Evolutionary conservation across 768 basidiomycete species (phyloP).

Genomic region (Lentinula raphanica): DNA sequence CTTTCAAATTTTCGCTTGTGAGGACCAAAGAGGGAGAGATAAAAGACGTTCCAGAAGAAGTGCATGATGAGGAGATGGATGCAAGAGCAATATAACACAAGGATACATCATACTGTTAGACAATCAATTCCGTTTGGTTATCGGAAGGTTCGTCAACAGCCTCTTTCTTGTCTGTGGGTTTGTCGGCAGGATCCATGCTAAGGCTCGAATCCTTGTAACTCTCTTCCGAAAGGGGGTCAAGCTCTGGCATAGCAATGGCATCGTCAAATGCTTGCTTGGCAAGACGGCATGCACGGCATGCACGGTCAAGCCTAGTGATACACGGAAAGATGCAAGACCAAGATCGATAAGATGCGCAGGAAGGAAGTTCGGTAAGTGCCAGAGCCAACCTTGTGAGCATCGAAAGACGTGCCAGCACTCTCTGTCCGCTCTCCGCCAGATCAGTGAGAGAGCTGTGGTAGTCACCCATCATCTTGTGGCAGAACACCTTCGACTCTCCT

Average conservation of each 20-base stretch:
- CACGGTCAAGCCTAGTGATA: conserved; percentile 99
- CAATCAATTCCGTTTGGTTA: conserved; percentile 42
- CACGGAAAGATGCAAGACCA: conserved; percentile 95
- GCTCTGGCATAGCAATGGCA: conserved; percentile 97
- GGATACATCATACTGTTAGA: conserved; percentile 7
- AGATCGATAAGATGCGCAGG: conserved; percentile 98
- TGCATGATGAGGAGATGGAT: conserved; percentile 8
- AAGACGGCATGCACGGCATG: conserved; percentile 96
- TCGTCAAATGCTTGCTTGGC: conserved; percentile 99
- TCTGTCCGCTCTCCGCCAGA: conserved; percentile 95
- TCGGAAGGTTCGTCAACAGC: conserved; percentile 55
- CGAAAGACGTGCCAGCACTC: conserved; percentile 94
- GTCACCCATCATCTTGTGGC: conserved; percentile 99
- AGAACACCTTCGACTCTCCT: conserved; percentile 98
- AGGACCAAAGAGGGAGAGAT: neutral
- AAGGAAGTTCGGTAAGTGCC: conserved; percentile 94
- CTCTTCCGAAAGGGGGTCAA: conserved; percentile 97
- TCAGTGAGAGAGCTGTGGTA: conserved; percentile 99
- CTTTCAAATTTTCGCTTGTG: too few species aligned
- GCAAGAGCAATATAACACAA: conserved; percentile 4
- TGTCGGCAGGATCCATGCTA: conserved; percentile 89
- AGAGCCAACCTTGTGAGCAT: conserved; percentile 96
- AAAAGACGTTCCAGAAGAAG: neutral
- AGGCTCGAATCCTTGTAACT: conserved; percentile 99
- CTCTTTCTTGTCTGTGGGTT: conserved; percentile 72